Percentiles rank a stretch among this genome's conserved stretches.
phyloP scores from a whole-genome alignment of 2,329 filamentous ascomycete species.

The Alternaria metachromatica region DNA sequence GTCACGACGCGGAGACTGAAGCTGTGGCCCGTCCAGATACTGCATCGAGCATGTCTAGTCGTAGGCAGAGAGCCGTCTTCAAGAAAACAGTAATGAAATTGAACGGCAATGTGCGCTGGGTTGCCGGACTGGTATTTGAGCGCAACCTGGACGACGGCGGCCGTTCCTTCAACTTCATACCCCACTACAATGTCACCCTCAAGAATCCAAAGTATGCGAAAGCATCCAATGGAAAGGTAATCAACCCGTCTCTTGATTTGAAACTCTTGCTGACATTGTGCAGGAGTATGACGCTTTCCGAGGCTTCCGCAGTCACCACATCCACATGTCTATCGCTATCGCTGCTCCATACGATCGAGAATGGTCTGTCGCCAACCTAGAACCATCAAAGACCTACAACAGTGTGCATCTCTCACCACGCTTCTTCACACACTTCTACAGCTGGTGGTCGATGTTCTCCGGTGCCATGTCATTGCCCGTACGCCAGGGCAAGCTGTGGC shows the following conservation, averaged over 20 bases:
- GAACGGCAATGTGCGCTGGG: slow-evolving; percentile 93
- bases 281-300: slow-evolving; percentile 86
- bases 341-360: slow-evolving; percentile 85
- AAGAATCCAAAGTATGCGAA: slow-evolving; percentile 80
- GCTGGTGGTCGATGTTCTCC: slow-evolving; percentile 97
- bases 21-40: slow-evolving; percentile 62
- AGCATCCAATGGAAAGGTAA: slow-evolving; percentile 56
- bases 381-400: slow-evolving; percentile 90
- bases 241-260: not conserved
- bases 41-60: slow-evolving; percentile 66
- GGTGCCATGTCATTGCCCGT: slow-evolving; percentile 94
- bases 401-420: slow-evolving; percentile 92
- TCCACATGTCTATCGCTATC: slow-evolving; percentile 92
- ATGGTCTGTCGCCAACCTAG: slow-evolving; percentile 77
- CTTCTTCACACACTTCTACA: slow-evolving; percentile 98
- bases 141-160: slow-evolving; percentile 74
- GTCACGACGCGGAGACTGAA: slow-evolving; percentile 63
- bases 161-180: slow-evolving; percentile 85
- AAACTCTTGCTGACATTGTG: slow-evolving; percentile 26
- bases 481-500: slow-evolving; percentile 89
- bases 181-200: slow-evolving; percentile 89
- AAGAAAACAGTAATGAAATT: slow-evolving; percentile 99
- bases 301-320: slow-evolving; percentile 96
- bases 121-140: slow-evolving; percentile 91
- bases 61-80: slow-evolving; percentile 80